A percentile compares a stretch with the other conserved stretches of the same genome.
phyloP scores from a whole-genome alignment of 257 asterid genomes.

The Nicotiana sylvestris region DNA sequence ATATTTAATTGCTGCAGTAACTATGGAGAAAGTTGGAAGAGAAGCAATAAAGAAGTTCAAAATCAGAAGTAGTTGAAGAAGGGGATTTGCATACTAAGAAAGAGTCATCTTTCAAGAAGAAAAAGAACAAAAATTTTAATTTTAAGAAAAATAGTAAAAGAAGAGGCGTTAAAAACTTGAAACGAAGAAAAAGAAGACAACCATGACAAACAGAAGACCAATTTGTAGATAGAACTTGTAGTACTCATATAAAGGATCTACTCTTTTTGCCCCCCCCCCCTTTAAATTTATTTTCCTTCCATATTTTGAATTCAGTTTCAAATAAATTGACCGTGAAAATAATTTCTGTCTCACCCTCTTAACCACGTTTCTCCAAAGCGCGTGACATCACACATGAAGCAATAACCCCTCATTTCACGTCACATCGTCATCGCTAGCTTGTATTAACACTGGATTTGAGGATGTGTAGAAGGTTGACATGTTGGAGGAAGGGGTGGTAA shows the following conservation, averaged over 20 bases:
- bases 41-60: conserved; percentile 5
- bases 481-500: background rate
- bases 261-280: background rate
- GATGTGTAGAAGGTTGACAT: background rate
- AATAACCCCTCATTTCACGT: background rate
- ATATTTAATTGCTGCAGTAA: background rate
- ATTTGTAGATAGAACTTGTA: background rate
- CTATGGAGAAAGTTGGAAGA: background rate
- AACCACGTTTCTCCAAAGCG: background rate
- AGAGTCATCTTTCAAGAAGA: background rate
- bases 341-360: background rate
- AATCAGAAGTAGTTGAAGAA: background rate
- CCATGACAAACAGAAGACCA: background rate
- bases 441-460: background rate
- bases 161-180: background rate
- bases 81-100: background rate
- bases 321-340: background rate
- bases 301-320: background rate
- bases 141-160: background rate
- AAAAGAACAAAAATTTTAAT: background rate
- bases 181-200: background rate
- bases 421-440: background rate
- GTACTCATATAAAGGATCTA: background rate
- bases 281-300: background rate
- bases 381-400: background rate